Evolutionary conservation across 805 yeast genomes (phyloP), one percentile per base, ranked within the genome.

Genomic region (Nakazawaea molendinolei): DNA sequence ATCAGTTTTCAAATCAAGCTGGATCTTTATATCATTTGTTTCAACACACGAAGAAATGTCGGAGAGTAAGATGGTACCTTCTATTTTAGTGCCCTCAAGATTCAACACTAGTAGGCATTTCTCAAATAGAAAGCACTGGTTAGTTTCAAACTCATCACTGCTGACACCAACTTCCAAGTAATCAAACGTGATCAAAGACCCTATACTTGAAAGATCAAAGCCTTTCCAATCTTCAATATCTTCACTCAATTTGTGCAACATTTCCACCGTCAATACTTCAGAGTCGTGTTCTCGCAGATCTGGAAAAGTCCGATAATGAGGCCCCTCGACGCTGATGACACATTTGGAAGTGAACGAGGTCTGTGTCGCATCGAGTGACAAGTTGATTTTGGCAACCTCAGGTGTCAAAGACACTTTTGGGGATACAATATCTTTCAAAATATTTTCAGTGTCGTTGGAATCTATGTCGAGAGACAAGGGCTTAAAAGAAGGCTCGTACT

Each of bases 141-240:
- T 23, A 5, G 27, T 19, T 15, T 31, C 25, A 17, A 20, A 23
- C 14, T 29, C 39, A 5, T 26, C 30, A n/a, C 23, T 23, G 13
- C 15, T 9, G 18, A 14, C 15, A 16, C 39, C 28, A 4, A 43
- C 38, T 9, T 17, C 10, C 18, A 40, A 18, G 16, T 14, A 25
- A 24, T 43, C 46, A 25, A 38, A 35, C 10, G 29, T 15, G 9
- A 40, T 28, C 28, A 36, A 28, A 15, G 31, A 29, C 8, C 41
- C 41, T 5, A 31, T 10, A 5, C 30, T 37, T 3, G 22, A 28
- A n/a, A 42, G 14, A 25, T 31, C 27, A 5, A 42, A n/a, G n/a
- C 39, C 39, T 7, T 32, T 33, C 45, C 43, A 39, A 18, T 39
- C 39, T 21, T 21, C 25, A 5, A 41, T 23, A 10, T 33, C 27